Base-by-base conservation (phyloP, 1,284 basidiomycete species). In the Malassezia psittaci region DNA sequence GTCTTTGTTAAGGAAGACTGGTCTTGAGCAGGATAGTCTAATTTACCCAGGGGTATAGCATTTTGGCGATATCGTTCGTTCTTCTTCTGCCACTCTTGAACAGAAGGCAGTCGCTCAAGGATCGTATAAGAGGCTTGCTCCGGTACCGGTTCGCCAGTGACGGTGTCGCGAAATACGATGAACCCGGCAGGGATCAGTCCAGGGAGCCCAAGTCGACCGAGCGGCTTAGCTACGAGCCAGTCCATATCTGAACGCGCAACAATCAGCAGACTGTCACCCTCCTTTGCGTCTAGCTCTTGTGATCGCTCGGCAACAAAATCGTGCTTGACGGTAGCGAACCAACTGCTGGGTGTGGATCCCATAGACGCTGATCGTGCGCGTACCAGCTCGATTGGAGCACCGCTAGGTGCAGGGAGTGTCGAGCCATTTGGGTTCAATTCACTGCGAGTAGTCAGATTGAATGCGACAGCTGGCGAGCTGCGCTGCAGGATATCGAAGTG, bases 51-150 rank as follows among this genome's bases (percentile, higher is more conserved):
- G 2, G 90, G 82, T 69, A 98, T 98, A 70, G 88, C 90, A 70
- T 86, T 90, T 64, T 90, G 88, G 77, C 96, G 96, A 80, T 96
- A 96, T 64, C 83, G 86, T 54, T 90, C 83, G 78, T 96, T 89
- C 51, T 88, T 86, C 70, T 85, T 85, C 76, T 96, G 96, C 94
- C 94, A 99, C 63, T 96, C 91, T 73, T 96, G 93, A 12, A 98
- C 90, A 63, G 84, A 85, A 19, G 94, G 94, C 12, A 98, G 24
- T 16, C 45, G 47, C 3, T 36, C 21, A 9, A 51, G n/a, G 13
- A 56, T 38, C n/a, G 42, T 40, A 58, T 94, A 80, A 19, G 81
- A 79, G 24, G 84, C 81, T 6, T 93, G 81, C 60, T 90, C 85
- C 19, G 81, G 78, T 60, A 80, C 57, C 13, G 61, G 61, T 50